Conservation (phyloP, 2,329 filamentous ascomycete species). For the Fusarium beomiforme region DNA sequence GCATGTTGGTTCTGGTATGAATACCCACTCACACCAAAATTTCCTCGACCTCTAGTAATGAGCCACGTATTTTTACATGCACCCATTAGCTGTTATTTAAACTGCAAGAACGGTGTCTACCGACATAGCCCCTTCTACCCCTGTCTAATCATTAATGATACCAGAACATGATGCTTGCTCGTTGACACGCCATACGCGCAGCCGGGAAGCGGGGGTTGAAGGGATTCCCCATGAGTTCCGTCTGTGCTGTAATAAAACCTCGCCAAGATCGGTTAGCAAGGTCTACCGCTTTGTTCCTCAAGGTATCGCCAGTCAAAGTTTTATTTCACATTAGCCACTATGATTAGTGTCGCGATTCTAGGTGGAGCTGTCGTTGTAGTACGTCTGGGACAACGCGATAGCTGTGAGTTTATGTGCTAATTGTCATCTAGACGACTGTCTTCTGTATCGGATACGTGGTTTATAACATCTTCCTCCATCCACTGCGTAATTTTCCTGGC, state of each 20-base stretch:
- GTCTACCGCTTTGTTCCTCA: background rate
- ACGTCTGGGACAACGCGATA: background rate
- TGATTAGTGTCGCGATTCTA: background rate
- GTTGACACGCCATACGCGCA: background rate
- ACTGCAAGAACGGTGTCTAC: background rate
- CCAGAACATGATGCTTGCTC: background rate
- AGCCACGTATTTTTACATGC: background rate
- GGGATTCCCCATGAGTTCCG: background rate
- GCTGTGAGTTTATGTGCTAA: background rate
- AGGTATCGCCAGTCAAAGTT: background rate
- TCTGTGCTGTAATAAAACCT: background rate
- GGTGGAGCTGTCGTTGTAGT: background rate
- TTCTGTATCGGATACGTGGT: background rate
- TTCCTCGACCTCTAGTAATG: background rate
- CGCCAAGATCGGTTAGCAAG: background rate
- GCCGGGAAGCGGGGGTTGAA: background rate
- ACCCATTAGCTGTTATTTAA: background rate
- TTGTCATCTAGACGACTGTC: background rate
- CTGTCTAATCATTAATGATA: background rate
- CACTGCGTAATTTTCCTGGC: background rate
- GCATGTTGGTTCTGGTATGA: background rate
- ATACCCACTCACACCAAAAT: background rate
- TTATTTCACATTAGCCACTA: background rate
- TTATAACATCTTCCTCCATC: background rate
- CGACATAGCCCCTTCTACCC: no score